phyloP scores from a whole-genome alignment of 163 green algal species.

The Volvox carteri region DNA sequence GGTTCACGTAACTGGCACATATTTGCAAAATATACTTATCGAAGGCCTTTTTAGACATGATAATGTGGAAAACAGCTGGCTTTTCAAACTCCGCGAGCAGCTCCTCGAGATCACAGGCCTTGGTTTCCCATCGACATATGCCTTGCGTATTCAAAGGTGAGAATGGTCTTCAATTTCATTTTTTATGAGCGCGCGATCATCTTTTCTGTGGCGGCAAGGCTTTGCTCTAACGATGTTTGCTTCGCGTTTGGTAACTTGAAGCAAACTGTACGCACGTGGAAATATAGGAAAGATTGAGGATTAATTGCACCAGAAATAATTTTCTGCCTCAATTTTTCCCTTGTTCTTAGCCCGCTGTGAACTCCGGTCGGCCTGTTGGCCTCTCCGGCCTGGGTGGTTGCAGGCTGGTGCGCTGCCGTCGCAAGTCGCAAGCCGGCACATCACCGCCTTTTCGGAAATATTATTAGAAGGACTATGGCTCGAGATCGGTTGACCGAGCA shows the following conservation, averaged over 20 bases:
- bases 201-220: too few species aligned
- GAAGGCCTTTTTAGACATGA: neutral
- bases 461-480: slow-evolving; percentile 34
- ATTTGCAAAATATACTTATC: neutral
- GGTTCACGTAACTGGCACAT: too few species aligned
- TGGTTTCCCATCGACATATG: neutral
- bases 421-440: neutral
- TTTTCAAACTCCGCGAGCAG: neutral
- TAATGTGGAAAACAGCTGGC: neutral
- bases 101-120: neutral
- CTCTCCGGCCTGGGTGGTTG: slow-evolving; percentile 46
- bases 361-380: slow-evolving; percentile 61
- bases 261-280: too few species aligned
- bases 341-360: slow-evolving; percentile 66
- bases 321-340: too few species aligned
- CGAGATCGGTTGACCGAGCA: slow-evolving; percentile 42
- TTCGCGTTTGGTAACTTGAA: too few species aligned
- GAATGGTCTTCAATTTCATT: too few species aligned
- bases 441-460: neutral
- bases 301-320: too few species aligned
- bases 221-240: too few species aligned
- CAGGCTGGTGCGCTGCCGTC: neutral
- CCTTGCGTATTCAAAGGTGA: too few species aligned
- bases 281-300: too few species aligned
- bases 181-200: too few species aligned